Evolutionary conservation across 306 rosid genomes (phyloP).

Genomic region (Elaeagnus macrophylla): DNA sequence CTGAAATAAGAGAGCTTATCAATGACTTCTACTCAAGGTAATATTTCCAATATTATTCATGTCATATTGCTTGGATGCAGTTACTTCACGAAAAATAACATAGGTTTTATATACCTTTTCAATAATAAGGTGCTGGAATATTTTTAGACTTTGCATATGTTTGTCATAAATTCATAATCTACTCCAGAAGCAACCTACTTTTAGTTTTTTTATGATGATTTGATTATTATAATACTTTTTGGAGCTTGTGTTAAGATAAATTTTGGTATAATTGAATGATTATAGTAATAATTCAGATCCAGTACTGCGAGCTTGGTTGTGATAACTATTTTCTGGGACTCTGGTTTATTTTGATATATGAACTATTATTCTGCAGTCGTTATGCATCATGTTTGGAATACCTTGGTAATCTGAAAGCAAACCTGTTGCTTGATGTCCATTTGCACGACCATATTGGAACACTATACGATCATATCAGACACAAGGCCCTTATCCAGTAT

Average conservation of each 20-base stretch:
- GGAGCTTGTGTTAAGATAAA: background rate
- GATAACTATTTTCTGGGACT: slow-evolving; percentile 1
- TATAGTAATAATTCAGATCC: too few species aligned
- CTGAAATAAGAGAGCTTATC: slow-evolving; percentile 92
- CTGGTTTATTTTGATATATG: background rate
- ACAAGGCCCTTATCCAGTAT: slow-evolving; percentile 91
- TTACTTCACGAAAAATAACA: too few species aligned
- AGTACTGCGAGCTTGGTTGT: background rate
- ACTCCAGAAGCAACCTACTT: too few species aligned
- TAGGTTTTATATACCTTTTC: too few species aligned
- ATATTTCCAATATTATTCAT: slow-evolving; percentile 3
- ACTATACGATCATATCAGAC: slow-evolving; percentile 88
- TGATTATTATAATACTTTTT: too few species aligned
- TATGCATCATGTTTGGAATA: slow-evolving; percentile 96
- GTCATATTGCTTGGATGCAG: too few species aligned
- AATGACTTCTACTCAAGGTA: slow-evolving; percentile 96
- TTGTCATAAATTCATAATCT: too few species aligned
- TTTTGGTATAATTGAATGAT: background rate
- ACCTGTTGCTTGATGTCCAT: slow-evolving; percentile 74
- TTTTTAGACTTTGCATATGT: too few species aligned
- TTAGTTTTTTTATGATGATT: too few species aligned
- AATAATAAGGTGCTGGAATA: too few species aligned
- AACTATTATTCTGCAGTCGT: slow-evolving; percentile 46
- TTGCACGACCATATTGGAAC: slow-evolving; percentile 91
- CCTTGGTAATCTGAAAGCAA: slow-evolving; percentile 90